These are phyloP conservation scores for Kwoniella botswanensis DNA, from an alignment of 768 basidiomycete species.

Conservation along the genomic window DNA sequence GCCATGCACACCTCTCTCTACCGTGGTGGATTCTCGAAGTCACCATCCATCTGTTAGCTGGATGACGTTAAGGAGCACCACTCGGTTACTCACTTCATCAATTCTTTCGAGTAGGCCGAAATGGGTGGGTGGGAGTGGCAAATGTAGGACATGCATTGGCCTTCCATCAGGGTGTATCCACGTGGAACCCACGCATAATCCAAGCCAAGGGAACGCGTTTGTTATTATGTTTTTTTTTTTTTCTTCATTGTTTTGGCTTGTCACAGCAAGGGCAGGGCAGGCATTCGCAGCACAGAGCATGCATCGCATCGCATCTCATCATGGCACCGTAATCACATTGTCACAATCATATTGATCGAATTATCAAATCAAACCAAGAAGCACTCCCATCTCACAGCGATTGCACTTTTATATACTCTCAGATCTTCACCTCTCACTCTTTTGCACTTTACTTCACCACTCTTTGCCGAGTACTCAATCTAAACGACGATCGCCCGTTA, in stretches of 20 bases:
- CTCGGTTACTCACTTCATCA: too few species aligned
- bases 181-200: not conserved
- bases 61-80: too few species aligned
- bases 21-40: too few species aligned
- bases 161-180: not conserved
- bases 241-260: too few species aligned
- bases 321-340: too few species aligned
- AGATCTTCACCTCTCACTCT: not conserved
- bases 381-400: not conserved
- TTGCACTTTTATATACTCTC: not conserved
- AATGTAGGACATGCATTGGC: not conserved
- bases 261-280: not conserved
- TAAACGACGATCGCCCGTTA: not conserved
- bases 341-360: too few species aligned
- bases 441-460: not conserved
- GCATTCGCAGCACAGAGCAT: not conserved
- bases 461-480: not conserved
- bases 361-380: too few species aligned
- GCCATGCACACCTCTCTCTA: too few species aligned
- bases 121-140: not conserved
- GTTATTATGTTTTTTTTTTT: not conserved
- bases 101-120: too few species aligned
- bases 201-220: conserved; percentile 4
- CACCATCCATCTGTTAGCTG: too few species aligned
- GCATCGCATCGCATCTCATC: not conserved